These are phyloP conservation scores for Strobilomyces echinocephalus DNA, from an alignment of 768 basidiomycete genomes.

Conservation along the genomic window DNA sequence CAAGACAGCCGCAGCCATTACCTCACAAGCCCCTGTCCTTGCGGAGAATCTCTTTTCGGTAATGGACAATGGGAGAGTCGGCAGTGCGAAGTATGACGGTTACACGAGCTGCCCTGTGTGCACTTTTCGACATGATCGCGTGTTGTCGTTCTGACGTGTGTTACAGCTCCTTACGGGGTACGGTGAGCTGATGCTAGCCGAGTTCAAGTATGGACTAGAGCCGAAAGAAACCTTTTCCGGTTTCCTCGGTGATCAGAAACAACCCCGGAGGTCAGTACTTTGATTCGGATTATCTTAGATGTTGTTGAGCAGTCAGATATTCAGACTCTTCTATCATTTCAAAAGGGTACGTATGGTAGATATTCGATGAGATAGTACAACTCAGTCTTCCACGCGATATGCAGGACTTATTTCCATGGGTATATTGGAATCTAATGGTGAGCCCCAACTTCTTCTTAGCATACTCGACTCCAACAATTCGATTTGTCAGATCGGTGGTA, in stretches of 20 bases:
- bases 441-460: constrained; percentile 6
- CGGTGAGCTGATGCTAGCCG: constrained; percentile 79
- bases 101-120: constrained; percentile 85
- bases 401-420: constrained; percentile 38
- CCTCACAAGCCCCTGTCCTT: constrained; percentile 85
- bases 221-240: constrained; percentile 81
- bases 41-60: constrained; percentile 81
- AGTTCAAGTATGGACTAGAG: constrained; percentile 89
- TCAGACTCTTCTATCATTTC: constrained; percentile 77
- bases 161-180: constrained; percentile 73
- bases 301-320: constrained; percentile 4
- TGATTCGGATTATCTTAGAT: not conserved
- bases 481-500: constrained; percentile 32
- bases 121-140: constrained; percentile 7
- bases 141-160: not conserved
- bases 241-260: constrained; percentile 69
- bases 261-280: constrained; percentile 54
- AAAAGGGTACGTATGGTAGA: constrained; percentile 54
- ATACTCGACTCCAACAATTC: constrained; percentile 4
- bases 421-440: constrained; percentile 76
- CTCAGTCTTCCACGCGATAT: not conserved
- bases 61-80: constrained; percentile 66
- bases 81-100: constrained; percentile 75
- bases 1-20: constrained; percentile 95
- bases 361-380: not conserved